phyloP scores from a whole-genome alignment of 495 filamentous ascomycete genomes.

The Amphirosellinia nigrospora region DNA sequence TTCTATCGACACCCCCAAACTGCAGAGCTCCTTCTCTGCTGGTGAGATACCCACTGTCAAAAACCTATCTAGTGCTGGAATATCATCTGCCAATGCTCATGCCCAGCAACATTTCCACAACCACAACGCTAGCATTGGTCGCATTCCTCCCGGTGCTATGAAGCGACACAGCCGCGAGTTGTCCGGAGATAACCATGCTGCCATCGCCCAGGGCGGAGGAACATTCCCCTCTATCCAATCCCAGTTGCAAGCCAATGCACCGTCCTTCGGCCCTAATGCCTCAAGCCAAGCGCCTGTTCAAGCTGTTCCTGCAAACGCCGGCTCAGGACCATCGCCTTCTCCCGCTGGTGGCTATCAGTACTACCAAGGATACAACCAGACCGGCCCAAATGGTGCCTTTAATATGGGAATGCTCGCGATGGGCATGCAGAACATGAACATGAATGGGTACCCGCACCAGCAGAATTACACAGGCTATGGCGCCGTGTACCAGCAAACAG shows the following conservation, averaged over 20 bases:
- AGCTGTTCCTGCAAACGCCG: slow-evolving; percentile 33
- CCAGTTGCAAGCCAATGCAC: slow-evolving; percentile 76
- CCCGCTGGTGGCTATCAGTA: slow-evolving; percentile 50
- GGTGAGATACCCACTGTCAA: slow-evolving; percentile 90
- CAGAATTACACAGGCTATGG: slow-evolving; percentile 56
- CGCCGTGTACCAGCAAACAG: slow-evolving; percentile 52
- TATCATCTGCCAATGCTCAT: slow-evolving; percentile 59
- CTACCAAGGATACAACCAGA: slow-evolving; percentile 43
- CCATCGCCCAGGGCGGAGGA: slow-evolving; percentile 54
- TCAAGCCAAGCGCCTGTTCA: slow-evolving; percentile 41
- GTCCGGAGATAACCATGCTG: slow-evolving; percentile 49
- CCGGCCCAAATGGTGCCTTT: slow-evolving; percentile 41
- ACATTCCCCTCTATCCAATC: slow-evolving; percentile 63
- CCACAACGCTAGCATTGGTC: slow-evolving; percentile 80
- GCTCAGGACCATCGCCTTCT: slow-evolving; percentile 42
- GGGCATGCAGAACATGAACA: slow-evolving; percentile 63
- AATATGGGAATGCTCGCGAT: slow-evolving; percentile 63
- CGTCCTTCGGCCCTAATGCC: slow-evolving; percentile 66
- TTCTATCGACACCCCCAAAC: slow-evolving; percentile 65
- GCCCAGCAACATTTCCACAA: slow-evolving; percentile 82
- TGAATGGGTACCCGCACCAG: slow-evolving; percentile 55
- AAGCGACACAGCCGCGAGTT: slow-evolving; percentile 73
- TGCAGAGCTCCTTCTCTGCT: slow-evolving; percentile 88
- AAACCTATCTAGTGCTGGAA: slow-evolving; percentile 42
- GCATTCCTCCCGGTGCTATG: slow-evolving; percentile 69